Conservation (phyloP, 345 rosid species). For the Eucalyptus leucophloia region DNA sequence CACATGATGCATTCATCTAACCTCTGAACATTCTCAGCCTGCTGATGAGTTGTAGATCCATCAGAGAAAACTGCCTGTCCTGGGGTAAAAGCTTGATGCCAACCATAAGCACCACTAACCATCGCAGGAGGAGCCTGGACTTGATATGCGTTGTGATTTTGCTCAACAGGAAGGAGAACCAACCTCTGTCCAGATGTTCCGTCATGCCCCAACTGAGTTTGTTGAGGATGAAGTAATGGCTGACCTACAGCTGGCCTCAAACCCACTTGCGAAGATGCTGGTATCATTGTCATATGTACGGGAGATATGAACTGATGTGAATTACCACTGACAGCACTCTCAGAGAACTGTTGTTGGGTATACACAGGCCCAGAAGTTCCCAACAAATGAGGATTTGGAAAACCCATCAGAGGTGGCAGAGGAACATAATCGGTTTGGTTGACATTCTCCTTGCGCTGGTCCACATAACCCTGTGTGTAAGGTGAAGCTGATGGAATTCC, state of each 20-base stretch:
- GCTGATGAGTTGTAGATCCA: conserved; percentile 25
- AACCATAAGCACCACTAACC: conserved; percentile 42
- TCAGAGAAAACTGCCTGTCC: conserved; percentile 35
- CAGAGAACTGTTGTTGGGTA: conserved; percentile 22
- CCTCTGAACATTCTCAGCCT: conserved; percentile 18
- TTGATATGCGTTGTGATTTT: conserved; percentile 22
- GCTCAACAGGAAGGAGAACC: conserved; percentile 42
- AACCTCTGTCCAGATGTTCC: conserved; percentile 20
- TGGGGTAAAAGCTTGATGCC: conserved; percentile 23
- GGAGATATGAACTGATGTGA: conserved; percentile 35
- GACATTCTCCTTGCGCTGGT: conserved; percentile 23
- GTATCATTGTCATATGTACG: conserved; percentile 27
- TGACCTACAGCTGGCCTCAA: conserved; percentile 32
- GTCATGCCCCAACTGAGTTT: conserved; percentile 25
- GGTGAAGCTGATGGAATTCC: conserved; percentile 7
- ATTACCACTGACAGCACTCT: conserved; percentile 4
- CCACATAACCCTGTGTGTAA: conserved; percentile 20
- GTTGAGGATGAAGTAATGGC: conserved; percentile 30
- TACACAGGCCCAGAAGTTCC: conserved; percentile 14
- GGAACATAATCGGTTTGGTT: conserved; percentile 16
- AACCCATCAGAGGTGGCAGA: conserved; percentile 30
- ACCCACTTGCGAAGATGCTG: conserved; percentile 26
- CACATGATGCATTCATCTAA: conserved; percentile 50
- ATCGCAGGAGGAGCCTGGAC: conserved; percentile 12
- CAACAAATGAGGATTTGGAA: conserved; percentile 19